A percentile compares a stretch with the other conserved stretches of the same genome.
Evolutionary conservation across 257 asterid species (phyloP).

Genomic region (Pogostemon cablin): DNA sequence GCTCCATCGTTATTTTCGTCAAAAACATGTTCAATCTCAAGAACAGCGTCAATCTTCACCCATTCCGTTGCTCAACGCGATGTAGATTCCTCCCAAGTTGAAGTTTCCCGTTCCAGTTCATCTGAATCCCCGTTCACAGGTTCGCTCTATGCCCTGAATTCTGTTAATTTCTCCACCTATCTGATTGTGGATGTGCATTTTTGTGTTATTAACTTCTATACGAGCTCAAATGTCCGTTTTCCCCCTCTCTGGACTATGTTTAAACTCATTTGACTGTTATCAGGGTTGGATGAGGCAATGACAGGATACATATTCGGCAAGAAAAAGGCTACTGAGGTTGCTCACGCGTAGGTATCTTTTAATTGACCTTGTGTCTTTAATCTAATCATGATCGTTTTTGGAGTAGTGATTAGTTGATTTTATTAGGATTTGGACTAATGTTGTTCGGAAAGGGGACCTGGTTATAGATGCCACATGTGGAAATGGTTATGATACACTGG

Average conservation of each 20-base stretch:
- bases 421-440: conserved; percentile 79
- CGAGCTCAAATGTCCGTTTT: not conserved
- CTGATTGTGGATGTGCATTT: not conserved
- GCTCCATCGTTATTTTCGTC: conserved; percentile 21
- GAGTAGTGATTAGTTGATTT: not conserved
- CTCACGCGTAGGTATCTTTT: conserved; percentile 73
- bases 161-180: not conserved
- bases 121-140: conserved; percentile 43
- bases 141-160: conserved; percentile 16
- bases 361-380: not conserved
- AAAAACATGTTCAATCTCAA: conserved; percentile 24
- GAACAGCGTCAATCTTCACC: conserved; percentile 33
- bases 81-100: conserved; percentile 28
- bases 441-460: conserved; percentile 73
- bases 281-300: conserved; percentile 70
- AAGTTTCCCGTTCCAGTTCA: conserved; percentile 31
- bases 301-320: conserved; percentile 73
- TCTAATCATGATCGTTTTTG: not conserved
- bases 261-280: not conserved
- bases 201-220: not conserved
- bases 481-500: conserved; percentile 86
- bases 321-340: conserved; percentile 85
- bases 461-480: conserved; percentile 98
- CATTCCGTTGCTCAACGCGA: conserved; percentile 28
- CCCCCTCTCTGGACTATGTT: not conserved